These are phyloP conservation scores for Noccaea caerulescens DNA, from an alignment of 345 rosid genomes.

Conservation along the genomic window DNA sequence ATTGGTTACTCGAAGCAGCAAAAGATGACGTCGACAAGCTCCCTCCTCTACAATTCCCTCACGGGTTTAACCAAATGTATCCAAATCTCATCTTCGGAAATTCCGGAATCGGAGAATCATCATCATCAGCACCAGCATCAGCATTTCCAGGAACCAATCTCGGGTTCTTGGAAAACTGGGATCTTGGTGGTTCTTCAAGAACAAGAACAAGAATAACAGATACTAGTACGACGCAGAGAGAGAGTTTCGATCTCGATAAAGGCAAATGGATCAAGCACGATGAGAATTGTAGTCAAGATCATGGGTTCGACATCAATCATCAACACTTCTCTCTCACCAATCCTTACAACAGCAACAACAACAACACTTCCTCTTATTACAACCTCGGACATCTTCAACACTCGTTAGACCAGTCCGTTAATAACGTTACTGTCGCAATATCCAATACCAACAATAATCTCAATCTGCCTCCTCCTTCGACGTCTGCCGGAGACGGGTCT, in stretches of 20 bases:
- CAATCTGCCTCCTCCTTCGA: slow-evolving; percentile 41
- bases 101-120: slow-evolving; percentile 38
- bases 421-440: slow-evolving; percentile 60
- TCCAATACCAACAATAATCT: slow-evolving; percentile 47
- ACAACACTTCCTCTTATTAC: slow-evolving; percentile 49
- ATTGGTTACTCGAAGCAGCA: slow-evolving; percentile 85
- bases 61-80: slow-evolving; percentile 70
- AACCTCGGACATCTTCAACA: slow-evolving; percentile 71
- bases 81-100: slow-evolving; percentile 50
- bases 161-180: slow-evolving; percentile 51
- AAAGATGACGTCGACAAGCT: slow-evolving; percentile 82
- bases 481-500: slow-evolving; percentile 44
- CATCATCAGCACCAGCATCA: slow-evolving; percentile 39
- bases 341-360: slow-evolving; percentile 47
- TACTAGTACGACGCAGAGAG: slow-evolving; percentile 40
- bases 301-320: slow-evolving; percentile 43
- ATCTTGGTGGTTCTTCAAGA: slow-evolving; percentile 53
- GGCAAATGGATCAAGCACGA: slow-evolving; percentile 66
- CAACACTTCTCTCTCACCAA: slow-evolving; percentile 48
- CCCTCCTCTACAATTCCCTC: slow-evolving; percentile 85
- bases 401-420: slow-evolving; percentile 71
- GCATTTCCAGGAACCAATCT: slow-evolving; percentile 41
- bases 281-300: slow-evolving; percentile 49
- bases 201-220: slow-evolving; percentile 45
- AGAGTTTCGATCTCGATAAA: slow-evolving; percentile 47